Evolutionary conservation across 2,329 filamentous ascomycete species (phyloP), one percentile per base, ranked within the genome.

Genomic region (Drechslera avenae): DNA sequence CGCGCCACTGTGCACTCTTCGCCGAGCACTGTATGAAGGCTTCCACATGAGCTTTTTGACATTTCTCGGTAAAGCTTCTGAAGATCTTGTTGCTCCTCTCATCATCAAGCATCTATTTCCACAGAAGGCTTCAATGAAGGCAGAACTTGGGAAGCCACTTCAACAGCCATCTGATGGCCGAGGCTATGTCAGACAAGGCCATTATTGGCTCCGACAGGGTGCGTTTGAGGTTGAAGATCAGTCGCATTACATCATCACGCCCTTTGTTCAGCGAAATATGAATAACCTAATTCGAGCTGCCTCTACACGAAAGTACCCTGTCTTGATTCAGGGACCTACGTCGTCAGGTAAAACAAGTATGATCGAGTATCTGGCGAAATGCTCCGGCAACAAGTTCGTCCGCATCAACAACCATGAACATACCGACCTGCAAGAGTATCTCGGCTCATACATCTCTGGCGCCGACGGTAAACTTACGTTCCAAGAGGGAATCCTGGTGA

Each of bases 341-440:
- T 99, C 95, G 4, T 90, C 93, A 10, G 94, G 94, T 58, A 99
- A 99, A 75, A 99, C 94, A 0, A 97, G 93, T 74, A 99, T 99
- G 94, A 96, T 99, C 34, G 93, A 97, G 74, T 97, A 96, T 70
- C 82, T 99, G 31, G 93, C 95, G n/a, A 94, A 96, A 67, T 88
- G 90, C 47, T 97, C 91, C 23, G 94, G 95, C 3, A 96, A 99
- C 71, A 94, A 90, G 67, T 99, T 97, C 68, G 91, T 99, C 35
- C 86, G 94, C 53, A 99, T 99, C 79, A 99, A 99, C 76, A 99
- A 99, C 63, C 94, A 99, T 74, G 95, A 99, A 69, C 94, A 99
- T 68, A 99, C 94, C 0, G 94, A 99, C 72, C 79, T 99, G 31
- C 94, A 99, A 73, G 95, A 99, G 70, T 99, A 99, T 66, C 78